These are phyloP conservation scores for Citrus trifoliata DNA, from an alignment of 345 rosid species.

Conservation along the genomic window DNA sequence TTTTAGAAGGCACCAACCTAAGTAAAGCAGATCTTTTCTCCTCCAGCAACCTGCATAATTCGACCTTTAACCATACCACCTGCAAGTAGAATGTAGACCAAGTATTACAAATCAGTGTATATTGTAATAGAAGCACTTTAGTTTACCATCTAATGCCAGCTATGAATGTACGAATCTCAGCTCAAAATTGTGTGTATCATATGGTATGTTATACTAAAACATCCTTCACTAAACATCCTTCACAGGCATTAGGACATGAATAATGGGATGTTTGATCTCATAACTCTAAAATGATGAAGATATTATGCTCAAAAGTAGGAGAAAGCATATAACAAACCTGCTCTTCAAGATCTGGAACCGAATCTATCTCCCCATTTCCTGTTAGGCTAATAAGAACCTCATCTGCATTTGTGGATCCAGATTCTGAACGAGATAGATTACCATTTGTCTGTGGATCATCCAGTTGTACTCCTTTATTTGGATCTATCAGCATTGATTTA, in stretches of 20 bases:
- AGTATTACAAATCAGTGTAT: neutral
- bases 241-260: neutral
- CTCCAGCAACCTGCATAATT: slow-evolving; percentile 90
- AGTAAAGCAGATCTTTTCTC: slow-evolving; percentile 94
- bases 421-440: slow-evolving; percentile 65
- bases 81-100: slow-evolving; percentile 32
- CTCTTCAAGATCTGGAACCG: slow-evolving; percentile 80
- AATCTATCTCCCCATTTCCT: slow-evolving; percentile 68
- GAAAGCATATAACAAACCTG: slow-evolving; percentile 49
- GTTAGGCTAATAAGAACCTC: slow-evolving; percentile 66
- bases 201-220: neutral
- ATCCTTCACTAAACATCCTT: neutral
- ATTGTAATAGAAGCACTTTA: neutral
- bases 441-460: slow-evolving; percentile 43
- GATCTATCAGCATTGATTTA: slow-evolving; percentile 58
- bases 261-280: neutral
- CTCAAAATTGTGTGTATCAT: neutral
- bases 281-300: neutral
- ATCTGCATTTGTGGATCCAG: slow-evolving; percentile 75
- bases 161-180: neutral
- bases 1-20: slow-evolving; percentile 45
- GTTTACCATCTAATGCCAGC: neutral
- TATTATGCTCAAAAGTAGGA: neutral
- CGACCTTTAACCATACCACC: slow-evolving; percentile 92
- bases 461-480: slow-evolving; percentile 32